Conservation (phyloP, 1,284 basidiomycete genomes). For the Melampsora larici-populina region DNA sequence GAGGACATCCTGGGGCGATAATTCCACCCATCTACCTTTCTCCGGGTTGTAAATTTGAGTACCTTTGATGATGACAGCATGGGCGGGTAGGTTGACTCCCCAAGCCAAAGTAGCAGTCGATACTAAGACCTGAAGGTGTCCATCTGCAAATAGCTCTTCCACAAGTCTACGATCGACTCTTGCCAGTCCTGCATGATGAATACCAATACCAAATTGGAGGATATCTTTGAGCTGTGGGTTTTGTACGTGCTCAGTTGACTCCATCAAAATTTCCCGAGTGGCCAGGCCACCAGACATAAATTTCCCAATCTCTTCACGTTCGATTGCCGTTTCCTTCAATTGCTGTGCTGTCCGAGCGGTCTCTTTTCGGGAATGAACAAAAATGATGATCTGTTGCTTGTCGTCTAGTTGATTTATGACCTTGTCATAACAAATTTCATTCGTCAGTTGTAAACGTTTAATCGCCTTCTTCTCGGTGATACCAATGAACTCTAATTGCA, state of each 20-base stretch:
- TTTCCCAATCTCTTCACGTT: slow-evolving; percentile 90
- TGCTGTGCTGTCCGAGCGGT: slow-evolving; percentile 96
- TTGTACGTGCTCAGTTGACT: slow-evolving; percentile 77
- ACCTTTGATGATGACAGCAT: slow-evolving; percentile 98
- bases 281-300: slow-evolving; percentile 90
- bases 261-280: slow-evolving; percentile 77
- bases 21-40: slow-evolving; percentile 94
- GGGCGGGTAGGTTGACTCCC: slow-evolving; percentile 98
- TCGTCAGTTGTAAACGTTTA: slow-evolving; percentile 95
- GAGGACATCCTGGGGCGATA: slow-evolving; percentile 92
- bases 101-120: slow-evolving; percentile 97
- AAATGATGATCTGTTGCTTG: slow-evolving; percentile 81
- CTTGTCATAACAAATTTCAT: slow-evolving; percentile 99
- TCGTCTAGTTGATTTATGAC: slow-evolving; percentile 57
- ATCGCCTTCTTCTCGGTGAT: slow-evolving; percentile 99
- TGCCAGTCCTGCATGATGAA: slow-evolving; percentile 99
- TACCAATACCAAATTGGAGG: slow-evolving; percentile 92
- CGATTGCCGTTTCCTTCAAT: slow-evolving; percentile 89
- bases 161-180: slow-evolving; percentile 86
- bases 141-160: slow-evolving; percentile 90
- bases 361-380: slow-evolving; percentile 97
- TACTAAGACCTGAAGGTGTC: slow-evolving; percentile 88
- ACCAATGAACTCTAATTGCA: slow-evolving; percentile 95
- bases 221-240: slow-evolving; percentile 83
- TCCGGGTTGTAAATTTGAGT: slow-evolving; percentile 99